Conservation (phyloP, 768 basidiomycete species). For the Leccinum rimulosum region DNA sequence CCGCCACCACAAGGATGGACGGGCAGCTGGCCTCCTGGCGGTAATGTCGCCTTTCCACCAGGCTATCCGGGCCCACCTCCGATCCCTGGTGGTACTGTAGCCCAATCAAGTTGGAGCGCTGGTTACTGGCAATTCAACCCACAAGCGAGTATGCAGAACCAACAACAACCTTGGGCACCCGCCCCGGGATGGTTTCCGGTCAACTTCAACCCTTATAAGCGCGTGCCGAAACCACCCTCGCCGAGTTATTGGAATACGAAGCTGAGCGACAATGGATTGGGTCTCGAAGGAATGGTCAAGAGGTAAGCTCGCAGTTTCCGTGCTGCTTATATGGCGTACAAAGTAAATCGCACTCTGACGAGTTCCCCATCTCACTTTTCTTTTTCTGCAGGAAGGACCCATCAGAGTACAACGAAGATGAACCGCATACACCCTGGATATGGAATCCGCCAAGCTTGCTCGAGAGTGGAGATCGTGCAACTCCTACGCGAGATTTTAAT, state of each 20-base stretch:
- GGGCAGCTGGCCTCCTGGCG: conserved; percentile 36
- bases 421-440: conserved; percentile 66
- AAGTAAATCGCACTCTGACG: conserved; percentile 12
- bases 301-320: conserved; percentile 41
- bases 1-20: conserved; percentile 34
- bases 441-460: conserved; percentile 58
- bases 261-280: conserved; percentile 61
- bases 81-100: conserved; percentile 47
- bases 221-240: conserved; percentile 56
- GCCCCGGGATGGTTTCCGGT: conserved; percentile 30
- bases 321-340: not conserved
- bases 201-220: conserved; percentile 62
- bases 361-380: not conserved
- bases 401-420: conserved; percentile 36
- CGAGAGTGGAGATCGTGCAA: conserved; percentile 27
- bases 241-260: conserved; percentile 62
- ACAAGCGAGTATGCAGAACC: conserved; percentile 27
- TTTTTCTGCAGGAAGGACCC: conserved; percentile 18
- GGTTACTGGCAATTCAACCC: conserved; percentile 56
- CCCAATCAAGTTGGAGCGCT: conserved; percentile 45
- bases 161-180: conserved; percentile 33
- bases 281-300: conserved; percentile 59
- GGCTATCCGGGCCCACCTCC: conserved; percentile 51
- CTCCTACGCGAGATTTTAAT: conserved; percentile 29
- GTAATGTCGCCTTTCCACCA: conserved; percentile 29